Evolutionary conservation across 2,329 filamentous ascomycete genomes (phyloP), one percentile per base, ranked within the genome.

Genomic region (Aureobasidium zeae): DNA sequence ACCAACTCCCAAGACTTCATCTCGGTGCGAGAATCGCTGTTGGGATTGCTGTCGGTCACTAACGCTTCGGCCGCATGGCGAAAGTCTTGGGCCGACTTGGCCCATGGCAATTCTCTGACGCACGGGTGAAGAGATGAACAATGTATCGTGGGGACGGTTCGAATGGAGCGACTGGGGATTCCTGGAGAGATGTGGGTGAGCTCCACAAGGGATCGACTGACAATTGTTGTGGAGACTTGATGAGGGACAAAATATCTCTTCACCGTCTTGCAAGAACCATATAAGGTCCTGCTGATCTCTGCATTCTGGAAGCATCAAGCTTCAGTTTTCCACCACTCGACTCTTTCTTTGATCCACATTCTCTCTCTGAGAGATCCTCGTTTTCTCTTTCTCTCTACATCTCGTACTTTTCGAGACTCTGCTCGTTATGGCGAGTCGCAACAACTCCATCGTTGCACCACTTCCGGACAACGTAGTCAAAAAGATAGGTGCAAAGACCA

Each of bases 41-140:
- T n/a, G n/a, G n/a, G n/a, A 22, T 4, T 3, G 16, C 10, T 17
- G 25, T 25, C 25, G 35, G 25, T 22, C 37, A 41, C 28, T 17
- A 25, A 41, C 28, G 13, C 10, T 39, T 41, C 37, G 37, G 37
- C 37, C 28, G 37, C 37, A 41, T 41, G 37, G 37, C 37, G 17
- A 41, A 24, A 31, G 20, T 24, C 37, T 41, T 41, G 37, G 37
- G 37, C 37, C 37, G 37, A 41, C 37, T 41, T 41, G 28, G 37
- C 37, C 37, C 32, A n/a, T n/a, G n/a, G 37, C 37, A 28, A 24
- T 24, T 15, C n/a, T 29, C 12, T 13, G 17, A n/a, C n/a, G n/a
- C n/a, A 13, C 17, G 36, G 36, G 19, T 39, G 22, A 38, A 30
- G n/a, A 6, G 16, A 15, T 22, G 17, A n/a, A n/a, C n/a, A n/a